A percentile compares a stretch with the other conserved stretches of the same genome.
Conservation (phyloP, 2,329 filamentous ascomycete species). For the Fusarium phyllophilum region DNA sequence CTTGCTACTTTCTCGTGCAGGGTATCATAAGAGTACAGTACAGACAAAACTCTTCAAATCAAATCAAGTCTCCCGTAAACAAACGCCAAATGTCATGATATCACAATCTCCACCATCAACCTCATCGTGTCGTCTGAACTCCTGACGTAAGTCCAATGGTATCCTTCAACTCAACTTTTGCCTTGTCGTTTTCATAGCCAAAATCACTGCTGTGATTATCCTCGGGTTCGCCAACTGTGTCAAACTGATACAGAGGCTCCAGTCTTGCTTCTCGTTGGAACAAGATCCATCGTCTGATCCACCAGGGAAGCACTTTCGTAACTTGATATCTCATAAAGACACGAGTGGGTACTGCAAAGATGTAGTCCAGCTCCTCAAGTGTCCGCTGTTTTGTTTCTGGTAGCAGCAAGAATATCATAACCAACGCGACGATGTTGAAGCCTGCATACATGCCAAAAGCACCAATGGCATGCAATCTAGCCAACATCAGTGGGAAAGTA, state of each 20-base stretch:
- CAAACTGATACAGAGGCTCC: slow-evolving; percentile 56
- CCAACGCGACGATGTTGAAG: slow-evolving; percentile 64
- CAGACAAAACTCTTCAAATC: slow-evolving; percentile 20
- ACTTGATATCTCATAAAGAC: slow-evolving; percentile 68
- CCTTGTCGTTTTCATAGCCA: slow-evolving; percentile 52
- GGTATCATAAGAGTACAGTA: slow-evolving; percentile 41
- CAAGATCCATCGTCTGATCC: slow-evolving; percentile 67
- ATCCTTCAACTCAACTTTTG: slow-evolving; percentile 53
- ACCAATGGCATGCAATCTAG: slow-evolving; percentile 55
- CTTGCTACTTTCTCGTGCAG: slow-evolving; percentile 33
- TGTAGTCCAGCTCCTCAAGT: slow-evolving; percentile 67
- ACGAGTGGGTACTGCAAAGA: slow-evolving; percentile 68
- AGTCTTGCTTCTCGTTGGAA: slow-evolving; percentile 56
- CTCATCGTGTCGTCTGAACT: slow-evolving; percentile 23
- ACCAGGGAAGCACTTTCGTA: slow-evolving; percentile 67
- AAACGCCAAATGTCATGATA: slow-evolving; percentile 28
- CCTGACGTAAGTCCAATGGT: slow-evolving; percentile 45
- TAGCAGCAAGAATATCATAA: slow-evolving; percentile 66
- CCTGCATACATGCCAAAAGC: slow-evolving; percentile 66
- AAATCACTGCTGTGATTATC: slow-evolving; percentile 45
- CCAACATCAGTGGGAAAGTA: slow-evolving; percentile 69
- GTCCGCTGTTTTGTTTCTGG: slow-evolving; percentile 69
- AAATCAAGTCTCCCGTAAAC: slow-evolving; percentile 14
- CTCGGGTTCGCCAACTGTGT: slow-evolving; percentile 48
- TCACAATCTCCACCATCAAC: not conserved